Conservation (phyloP, 805 yeast genomes). For the Starmerella stigmatis region DNA sequence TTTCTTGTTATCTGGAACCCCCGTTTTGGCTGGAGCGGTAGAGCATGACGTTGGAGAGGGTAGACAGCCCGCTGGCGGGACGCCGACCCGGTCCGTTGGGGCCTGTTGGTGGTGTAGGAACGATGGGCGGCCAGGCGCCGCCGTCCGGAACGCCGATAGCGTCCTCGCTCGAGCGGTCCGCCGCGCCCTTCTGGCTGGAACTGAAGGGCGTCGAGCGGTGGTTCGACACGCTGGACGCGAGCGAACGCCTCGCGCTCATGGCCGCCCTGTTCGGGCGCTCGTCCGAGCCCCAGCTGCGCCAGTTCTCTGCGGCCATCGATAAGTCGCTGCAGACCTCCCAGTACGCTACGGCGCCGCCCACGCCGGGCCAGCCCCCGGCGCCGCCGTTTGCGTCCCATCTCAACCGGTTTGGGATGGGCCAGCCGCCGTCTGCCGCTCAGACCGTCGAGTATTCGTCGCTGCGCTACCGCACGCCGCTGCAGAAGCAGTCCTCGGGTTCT, state of each 20-base stretch:
- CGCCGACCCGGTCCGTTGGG: conserved; percentile 19
- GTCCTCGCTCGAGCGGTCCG: conserved; percentile 1
- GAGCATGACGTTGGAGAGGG: conserved; percentile 23
- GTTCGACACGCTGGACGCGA: conserved; percentile 32
- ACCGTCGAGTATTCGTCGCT: background rate
- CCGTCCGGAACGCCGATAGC: background rate
- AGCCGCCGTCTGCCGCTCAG: background rate
- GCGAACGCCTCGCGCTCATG: conserved; percentile 34
- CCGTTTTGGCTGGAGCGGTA: background rate
- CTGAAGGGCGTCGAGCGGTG: conserved; percentile 32
- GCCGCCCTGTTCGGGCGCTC: conserved; percentile 31
- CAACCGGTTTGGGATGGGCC: conserved; percentile 20
- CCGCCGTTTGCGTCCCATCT: conserved; percentile 9
- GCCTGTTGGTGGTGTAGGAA: conserved; percentile 1
- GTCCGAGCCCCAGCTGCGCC: conserved; percentile 19
- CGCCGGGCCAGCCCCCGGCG: background rate
- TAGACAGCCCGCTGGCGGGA: conserved; percentile 26
- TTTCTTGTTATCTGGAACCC: background rate
- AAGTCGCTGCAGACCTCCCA: conserved; percentile 7
- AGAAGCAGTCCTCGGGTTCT: conserved; percentile 1
- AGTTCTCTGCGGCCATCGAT: conserved; percentile 13
- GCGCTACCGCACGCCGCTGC: conserved; percentile 14
- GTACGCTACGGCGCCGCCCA: background rate
- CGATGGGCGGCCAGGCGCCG: conserved; percentile 2
- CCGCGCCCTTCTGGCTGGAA: conserved; percentile 19